Evolutionary conservation across 257 asterid species (phyloP).

Genomic region (Salvia rosmarinus): DNA sequence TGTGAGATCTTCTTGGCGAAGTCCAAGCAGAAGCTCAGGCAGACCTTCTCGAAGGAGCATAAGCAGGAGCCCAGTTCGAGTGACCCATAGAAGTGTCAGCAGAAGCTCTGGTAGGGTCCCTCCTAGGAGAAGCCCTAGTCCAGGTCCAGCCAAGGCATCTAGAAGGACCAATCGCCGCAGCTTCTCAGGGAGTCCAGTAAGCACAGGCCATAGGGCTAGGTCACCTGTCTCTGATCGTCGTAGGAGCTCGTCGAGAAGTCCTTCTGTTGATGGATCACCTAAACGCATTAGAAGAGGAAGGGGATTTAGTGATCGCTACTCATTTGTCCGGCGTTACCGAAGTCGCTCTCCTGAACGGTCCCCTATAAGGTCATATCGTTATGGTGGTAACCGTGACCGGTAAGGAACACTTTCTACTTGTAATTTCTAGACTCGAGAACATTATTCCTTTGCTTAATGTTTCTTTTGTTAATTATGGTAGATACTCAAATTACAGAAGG

Average conservation of each 20-base stretch:
- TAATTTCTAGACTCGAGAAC: slow-evolving; percentile 6
- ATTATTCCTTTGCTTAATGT: slow-evolving; percentile 22
- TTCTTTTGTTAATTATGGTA: slow-evolving; percentile 29
- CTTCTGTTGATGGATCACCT: slow-evolving; percentile 83
- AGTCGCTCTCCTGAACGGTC: slow-evolving; percentile 93
- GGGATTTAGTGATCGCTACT: slow-evolving; percentile 93
- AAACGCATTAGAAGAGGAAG: slow-evolving; percentile 92
- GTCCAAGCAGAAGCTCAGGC: slow-evolving; percentile 54
- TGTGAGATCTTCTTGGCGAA: slow-evolving; percentile 55
- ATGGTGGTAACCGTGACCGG: slow-evolving; percentile 88
- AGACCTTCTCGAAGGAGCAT: slow-evolving; percentile 65
- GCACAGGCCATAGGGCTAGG: slow-evolving; percentile 64
- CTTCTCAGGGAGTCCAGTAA: slow-evolving; percentile 71
- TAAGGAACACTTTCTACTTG: slow-evolving; percentile 32
- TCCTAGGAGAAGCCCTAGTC: slow-evolving; percentile 66
- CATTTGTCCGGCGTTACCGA: slow-evolving; percentile 77
- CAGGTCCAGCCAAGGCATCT: slow-evolving; percentile 65
- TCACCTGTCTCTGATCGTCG: slow-evolving; percentile 72
- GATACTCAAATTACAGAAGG: slow-evolving; percentile 82
- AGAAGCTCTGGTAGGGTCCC: slow-evolving; percentile 81
- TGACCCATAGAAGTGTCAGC: slow-evolving; percentile 69
- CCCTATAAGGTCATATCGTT: slow-evolving; percentile 79
- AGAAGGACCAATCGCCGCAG: slow-evolving; percentile 64
- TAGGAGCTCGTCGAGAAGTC: slow-evolving; percentile 90
- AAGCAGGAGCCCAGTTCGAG: slow-evolving; percentile 74